A percentile compares a stretch with the other conserved stretches of the same genome.
Evolutionary conservation across 768 basidiomycete genomes (phyloP).

Genomic region (Suillus weaverae): DNA sequence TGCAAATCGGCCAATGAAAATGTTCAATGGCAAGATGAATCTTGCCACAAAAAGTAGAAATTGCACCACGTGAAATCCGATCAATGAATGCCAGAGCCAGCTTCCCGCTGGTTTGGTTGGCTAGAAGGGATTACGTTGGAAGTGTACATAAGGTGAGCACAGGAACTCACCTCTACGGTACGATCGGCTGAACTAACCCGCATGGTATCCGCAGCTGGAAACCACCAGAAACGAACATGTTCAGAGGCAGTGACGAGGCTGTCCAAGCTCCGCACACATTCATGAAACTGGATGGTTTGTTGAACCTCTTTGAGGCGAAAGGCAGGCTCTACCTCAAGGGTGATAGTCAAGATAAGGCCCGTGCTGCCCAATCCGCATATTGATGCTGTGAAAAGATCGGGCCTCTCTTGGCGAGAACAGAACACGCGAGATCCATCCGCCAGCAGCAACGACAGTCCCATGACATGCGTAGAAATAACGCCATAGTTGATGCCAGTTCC

Average conservation of each 20-base stretch:
- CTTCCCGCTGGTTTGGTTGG: constrained; percentile 48
- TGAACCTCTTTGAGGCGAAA: constrained; percentile 80
- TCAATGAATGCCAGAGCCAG: constrained; percentile 70
- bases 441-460: constrained; percentile 71
- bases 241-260: constrained; percentile 62
- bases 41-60: constrained; percentile 78
- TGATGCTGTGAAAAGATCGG: constrained; percentile 85
- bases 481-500: constrained; percentile 81
- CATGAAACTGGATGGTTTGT: constrained; percentile 58
- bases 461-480: constrained; percentile 80
- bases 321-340: constrained; percentile 75
- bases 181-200: constrained; percentile 75
- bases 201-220: constrained; percentile 72
- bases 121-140: constrained; percentile 35
- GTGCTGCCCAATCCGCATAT: constrained; percentile 90
- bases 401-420: constrained; percentile 61
- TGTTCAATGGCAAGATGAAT: constrained; percentile 60
- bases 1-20: constrained; percentile 60
- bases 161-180: constrained; percentile 65
- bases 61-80: constrained; percentile 83
- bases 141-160: constrained; percentile 14
- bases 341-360: constrained; percentile 80
- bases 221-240: constrained; percentile 97
- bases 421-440: constrained; percentile 70
- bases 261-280: constrained; percentile 59